Conservation (phyloP, 2,329 filamentous ascomycete species). For the Verticillium dahliae region DNA sequence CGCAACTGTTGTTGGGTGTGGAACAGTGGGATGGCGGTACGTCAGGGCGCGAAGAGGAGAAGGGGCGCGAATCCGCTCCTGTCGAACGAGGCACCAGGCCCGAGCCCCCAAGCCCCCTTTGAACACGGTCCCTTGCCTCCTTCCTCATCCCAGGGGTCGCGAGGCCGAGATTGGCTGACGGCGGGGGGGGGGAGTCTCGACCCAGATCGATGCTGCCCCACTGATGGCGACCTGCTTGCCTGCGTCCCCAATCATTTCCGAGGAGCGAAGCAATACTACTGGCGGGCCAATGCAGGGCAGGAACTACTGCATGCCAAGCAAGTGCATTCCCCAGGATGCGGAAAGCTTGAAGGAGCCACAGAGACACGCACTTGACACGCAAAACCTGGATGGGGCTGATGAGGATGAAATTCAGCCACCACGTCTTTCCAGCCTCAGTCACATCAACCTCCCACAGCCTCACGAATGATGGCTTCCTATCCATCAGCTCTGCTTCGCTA, state of each 20-base stretch:
- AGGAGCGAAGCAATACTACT: not conserved
- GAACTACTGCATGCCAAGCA: not conserved
- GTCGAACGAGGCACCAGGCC: not conserved
- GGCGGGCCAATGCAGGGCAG: not conserved
- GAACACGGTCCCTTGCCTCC: not conserved
- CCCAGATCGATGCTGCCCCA: not conserved
- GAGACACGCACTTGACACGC: not conserved
- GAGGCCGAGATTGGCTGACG: not conserved
- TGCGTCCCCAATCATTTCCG: not conserved
- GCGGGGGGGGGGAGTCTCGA: not conserved
- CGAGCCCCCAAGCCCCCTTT: not conserved
- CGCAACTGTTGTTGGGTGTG: not conserved
- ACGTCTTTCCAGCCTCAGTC: too few relatives aligned
- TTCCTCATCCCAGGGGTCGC: not conserved
- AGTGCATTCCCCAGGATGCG: not conserved
- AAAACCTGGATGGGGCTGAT: too few relatives aligned
- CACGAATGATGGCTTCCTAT: too few relatives aligned
- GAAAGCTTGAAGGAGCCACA: not conserved
- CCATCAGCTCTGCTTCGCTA: too few relatives aligned
- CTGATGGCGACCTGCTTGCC: not conserved
- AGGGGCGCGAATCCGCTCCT: not conserved
- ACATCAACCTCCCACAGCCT: too few relatives aligned
- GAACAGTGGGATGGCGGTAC: not conserved
- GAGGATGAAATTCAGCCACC: too few relatives aligned
- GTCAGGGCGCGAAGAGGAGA: not conserved